phyloP scores from a whole-genome alignment of 176 grass and related monocot species.

The Oryza nivara region DNA sequence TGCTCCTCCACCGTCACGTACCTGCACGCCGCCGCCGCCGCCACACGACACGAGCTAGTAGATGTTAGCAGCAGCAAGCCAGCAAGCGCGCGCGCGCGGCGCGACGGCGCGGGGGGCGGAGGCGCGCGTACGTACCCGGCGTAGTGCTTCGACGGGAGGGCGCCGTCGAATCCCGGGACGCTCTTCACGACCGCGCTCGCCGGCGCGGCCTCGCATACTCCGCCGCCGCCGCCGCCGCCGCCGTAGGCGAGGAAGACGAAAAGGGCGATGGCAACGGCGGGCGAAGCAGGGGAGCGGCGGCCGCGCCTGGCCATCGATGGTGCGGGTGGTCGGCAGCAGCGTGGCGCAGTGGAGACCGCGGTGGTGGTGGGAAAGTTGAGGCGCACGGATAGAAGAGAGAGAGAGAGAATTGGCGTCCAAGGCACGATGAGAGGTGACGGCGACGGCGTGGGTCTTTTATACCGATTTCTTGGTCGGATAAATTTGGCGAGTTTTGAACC shows the following conservation, averaged over 20 bases:
- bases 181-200: slow-evolving; percentile 28
- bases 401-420: neutral
- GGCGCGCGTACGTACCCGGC: slow-evolving; percentile 37
- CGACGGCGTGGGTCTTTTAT: neutral
- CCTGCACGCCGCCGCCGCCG: neutral
- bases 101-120: too few relatives aligned
- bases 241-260: neutral
- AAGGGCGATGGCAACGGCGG: neutral
- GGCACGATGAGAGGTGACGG: neutral
- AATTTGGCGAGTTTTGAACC: neutral
- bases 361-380: neutral
- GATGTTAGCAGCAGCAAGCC: neutral
- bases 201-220: slow-evolving; percentile 13
- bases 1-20: slow-evolving; percentile 57
- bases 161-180: slow-evolving; percentile 44
- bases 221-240: neutral
- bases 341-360: neutral
- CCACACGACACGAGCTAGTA: neutral
- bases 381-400: neutral
- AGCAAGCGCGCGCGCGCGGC: too few relatives aligned
- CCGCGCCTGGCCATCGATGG: neutral
- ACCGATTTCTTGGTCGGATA: neutral
- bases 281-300: neutral
- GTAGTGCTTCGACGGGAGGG: slow-evolving; percentile 58
- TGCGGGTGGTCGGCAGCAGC: neutral